A percentile compares a stretch with the other conserved stretches of the same genome.
These are phyloP conservation scores for Rhizophora apiculata DNA, from an alignment of 345 rosid species.

Conservation along the genomic window DNA sequence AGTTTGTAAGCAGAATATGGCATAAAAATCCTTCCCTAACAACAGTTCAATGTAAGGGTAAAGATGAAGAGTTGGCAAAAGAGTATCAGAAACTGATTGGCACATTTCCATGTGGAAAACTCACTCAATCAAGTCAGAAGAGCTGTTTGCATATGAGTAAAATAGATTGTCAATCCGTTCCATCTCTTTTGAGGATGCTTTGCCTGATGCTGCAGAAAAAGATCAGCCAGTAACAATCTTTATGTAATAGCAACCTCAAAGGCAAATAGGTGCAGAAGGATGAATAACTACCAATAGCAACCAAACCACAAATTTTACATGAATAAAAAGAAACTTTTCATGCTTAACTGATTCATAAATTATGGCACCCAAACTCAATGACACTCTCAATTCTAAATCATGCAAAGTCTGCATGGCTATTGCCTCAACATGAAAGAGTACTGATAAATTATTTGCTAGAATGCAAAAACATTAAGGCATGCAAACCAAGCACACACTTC, in stretches of 20 bases:
- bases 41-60: too few species aligned
- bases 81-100: neutral
- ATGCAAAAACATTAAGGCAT: too few species aligned
- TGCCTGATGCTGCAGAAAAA: slow-evolving; percentile 62
- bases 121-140: slow-evolving; percentile 88
- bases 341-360: too few species aligned
- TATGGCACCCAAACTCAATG: too few species aligned
- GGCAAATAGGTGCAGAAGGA: neutral
- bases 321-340: neutral
- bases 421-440: too few species aligned
- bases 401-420: too few species aligned
- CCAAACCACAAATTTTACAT: neutral
- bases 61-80: neutral
- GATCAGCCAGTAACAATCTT: slow-evolving; percentile 2
- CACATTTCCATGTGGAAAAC: slow-evolving; percentile 26
- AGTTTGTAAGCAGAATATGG: too few species aligned
- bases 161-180: slow-evolving; percentile 82
- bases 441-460: too few species aligned
- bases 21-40: too few species aligned
- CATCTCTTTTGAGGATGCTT: slow-evolving; percentile 87
- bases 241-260: neutral
- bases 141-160: slow-evolving; percentile 57
- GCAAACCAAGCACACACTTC: too few species aligned
- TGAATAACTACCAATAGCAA: neutral
- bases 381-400: too few species aligned